Conservation (phyloP, 1,284 basidiomycete genomes). For the Naganishia liquefaciens region DNA sequence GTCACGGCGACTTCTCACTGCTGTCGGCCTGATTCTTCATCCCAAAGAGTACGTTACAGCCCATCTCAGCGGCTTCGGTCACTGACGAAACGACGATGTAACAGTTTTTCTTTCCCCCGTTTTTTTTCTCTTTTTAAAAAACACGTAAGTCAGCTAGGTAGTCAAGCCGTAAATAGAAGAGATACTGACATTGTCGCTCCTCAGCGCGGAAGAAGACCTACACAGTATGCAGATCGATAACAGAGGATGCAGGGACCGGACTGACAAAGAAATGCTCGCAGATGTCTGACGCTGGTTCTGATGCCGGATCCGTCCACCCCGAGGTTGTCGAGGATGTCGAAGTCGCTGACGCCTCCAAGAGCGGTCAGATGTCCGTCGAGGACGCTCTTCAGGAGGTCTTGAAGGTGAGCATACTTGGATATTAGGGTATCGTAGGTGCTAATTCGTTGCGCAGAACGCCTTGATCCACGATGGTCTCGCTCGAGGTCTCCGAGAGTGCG, state of each 20-base stretch:
- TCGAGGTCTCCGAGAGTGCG: constrained; percentile 93
- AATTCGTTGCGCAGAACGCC: constrained; percentile 64
- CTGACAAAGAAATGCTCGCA: constrained; percentile 50
- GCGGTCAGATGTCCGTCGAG: constrained; percentile 92
- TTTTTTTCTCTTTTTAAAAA: constrained; percentile 27
- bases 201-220: constrained; percentile 87
- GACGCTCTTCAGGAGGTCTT: constrained; percentile 88
- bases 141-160: constrained; percentile 18
- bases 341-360: constrained; percentile 75
- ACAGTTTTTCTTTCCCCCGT: constrained; percentile 29
- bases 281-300: constrained; percentile 99
- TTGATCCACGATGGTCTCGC: constrained; percentile 98
- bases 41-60: constrained; percentile 14
- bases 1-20: no score
- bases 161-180: background rate
- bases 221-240: constrained; percentile 56
- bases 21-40: background rate
- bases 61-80: no score
- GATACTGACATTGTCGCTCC: constrained; percentile 59
- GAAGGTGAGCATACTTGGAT: constrained; percentile 42
- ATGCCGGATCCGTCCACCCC: constrained; percentile 69
- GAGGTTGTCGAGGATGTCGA: constrained; percentile 58
- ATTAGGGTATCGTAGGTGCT: background rate
- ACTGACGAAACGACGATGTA: background rate
- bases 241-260: constrained; percentile 35